Base-by-base conservation (phyloP, 176 grass and related monocot genomes). In the barley (Hordeum vulgare) region DNA sequence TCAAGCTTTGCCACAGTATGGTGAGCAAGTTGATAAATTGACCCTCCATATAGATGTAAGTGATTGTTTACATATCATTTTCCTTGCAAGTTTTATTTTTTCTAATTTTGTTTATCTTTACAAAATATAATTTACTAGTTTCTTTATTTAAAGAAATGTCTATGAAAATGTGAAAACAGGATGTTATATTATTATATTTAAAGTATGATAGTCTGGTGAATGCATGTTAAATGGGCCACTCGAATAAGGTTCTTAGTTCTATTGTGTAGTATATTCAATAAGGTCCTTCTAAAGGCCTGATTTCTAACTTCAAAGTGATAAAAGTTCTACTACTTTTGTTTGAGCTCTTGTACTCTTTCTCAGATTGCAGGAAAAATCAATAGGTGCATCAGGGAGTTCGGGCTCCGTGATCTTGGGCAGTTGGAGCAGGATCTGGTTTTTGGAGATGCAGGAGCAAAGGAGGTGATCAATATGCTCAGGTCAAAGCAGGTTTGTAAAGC, bases 361-460 rank as follows among this genome's bases (percentile, higher is more conserved):
- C 83, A 98, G 93, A 98, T 98, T 96, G 96, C 96, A 71, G 93
- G 87, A 78, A 98, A 95, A 90, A 87, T 98, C 39, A 95, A 96
- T 61, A 93, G 42, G 56, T 85, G 88, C 66, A 93, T 95, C 37
- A 91, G 87, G 81, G 93, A 98, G 36, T 90, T 80, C 0, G 87
- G 87, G 45, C 89, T 98, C 21, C 90, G 90, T 67, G 91, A 94
- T 56, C 78, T 98, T 56, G 96, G 96, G 45, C 91, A 95, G 41
- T 42, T 98, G 57, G 96, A 98, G 89, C 96, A 98, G 87, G 93
- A 95, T 83, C 84, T 98, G 59, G 96, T 98, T 69, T 98, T 95
- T 76, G 96, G 96, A 90, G 96, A 98, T 87, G 96, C 90, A 36
- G 93, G 91, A 80, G 93, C 96, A 8, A 98, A 98, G 85, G 91